Percentiles rank a stretch among this genome's conserved stretches.
phyloP scores from a whole-genome alignment of 2,329 filamentous ascomycete species.

The Ilyonectria robusta region DNA sequence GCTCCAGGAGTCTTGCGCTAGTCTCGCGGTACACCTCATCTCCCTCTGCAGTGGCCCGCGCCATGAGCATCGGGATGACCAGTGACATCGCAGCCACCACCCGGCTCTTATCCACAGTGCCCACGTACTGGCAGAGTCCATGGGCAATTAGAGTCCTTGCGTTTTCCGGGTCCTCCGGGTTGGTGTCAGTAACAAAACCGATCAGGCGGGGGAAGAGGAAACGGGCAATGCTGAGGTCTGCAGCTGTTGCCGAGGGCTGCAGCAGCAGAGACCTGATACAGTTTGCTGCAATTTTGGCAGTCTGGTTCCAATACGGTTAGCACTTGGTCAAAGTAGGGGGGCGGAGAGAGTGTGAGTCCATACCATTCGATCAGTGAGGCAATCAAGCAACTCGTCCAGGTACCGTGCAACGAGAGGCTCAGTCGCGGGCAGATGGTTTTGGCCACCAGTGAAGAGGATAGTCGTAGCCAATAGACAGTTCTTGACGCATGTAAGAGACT shows the following conservation, averaged over 20 bases:
- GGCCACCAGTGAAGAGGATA: slow-evolving; percentile 87
- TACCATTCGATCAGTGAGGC: slow-evolving; percentile 84
- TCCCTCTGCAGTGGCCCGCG: slow-evolving; percentile 77
- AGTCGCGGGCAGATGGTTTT: slow-evolving; percentile 78
- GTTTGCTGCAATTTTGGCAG: slow-evolving; percentile 89
- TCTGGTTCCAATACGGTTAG: slow-evolving; percentile 61
- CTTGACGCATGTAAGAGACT: slow-evolving; percentile 89
- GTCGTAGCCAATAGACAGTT: slow-evolving; percentile 92
- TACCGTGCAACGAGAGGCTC: slow-evolving; percentile 84
- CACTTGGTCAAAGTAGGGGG: slow-evolving; percentile 1
- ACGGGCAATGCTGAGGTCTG: slow-evolving; percentile 81
- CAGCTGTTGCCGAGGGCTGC: slow-evolving; percentile 70
- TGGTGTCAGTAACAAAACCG: slow-evolving; percentile 78
- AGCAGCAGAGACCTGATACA: slow-evolving; percentile 90
- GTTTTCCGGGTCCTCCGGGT: slow-evolving; percentile 84
- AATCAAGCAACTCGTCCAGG: slow-evolving; percentile 86
- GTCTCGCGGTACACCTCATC: slow-evolving; percentile 78
- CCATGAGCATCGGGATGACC: slow-evolving; percentile 82
- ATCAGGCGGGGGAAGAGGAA: slow-evolving; percentile 83
- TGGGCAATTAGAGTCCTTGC: slow-evolving; percentile 80
- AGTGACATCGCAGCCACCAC: slow-evolving; percentile 78
- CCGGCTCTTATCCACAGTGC: slow-evolving; percentile 60
- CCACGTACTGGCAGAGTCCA: slow-evolving; percentile 81
- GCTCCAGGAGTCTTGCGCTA: slow-evolving; percentile 81
- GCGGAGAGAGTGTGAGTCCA: slow-evolving; percentile 50